These are phyloP conservation scores for Pugionium dolabratum DNA, from an alignment of 345 rosid genomes.

Conservation along the genomic window DNA sequence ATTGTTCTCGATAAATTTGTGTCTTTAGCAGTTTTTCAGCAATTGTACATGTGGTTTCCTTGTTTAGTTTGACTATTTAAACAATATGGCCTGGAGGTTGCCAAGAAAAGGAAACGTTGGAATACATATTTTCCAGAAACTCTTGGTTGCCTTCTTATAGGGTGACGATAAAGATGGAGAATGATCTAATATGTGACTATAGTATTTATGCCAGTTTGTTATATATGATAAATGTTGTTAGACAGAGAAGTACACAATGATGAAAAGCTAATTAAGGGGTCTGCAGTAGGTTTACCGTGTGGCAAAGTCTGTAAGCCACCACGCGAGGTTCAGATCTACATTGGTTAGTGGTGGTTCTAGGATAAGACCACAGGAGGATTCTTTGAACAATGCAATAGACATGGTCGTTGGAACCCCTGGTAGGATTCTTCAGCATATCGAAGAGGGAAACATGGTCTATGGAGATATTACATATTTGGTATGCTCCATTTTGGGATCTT, in stretches of 20 bases:
- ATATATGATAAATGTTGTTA: neutral
- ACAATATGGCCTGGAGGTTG: neutral
- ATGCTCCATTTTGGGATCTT: conserved; percentile 9
- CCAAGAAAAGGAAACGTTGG: neutral
- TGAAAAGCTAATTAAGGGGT: conserved; percentile 7
- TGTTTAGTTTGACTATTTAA: conserved; percentile 4
- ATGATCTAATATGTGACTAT: too few relatives aligned
- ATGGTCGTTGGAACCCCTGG: conserved; percentile 98
- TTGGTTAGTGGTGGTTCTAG: conserved; percentile 95
- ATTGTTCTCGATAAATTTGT: neutral
- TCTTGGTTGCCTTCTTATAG: conserved; percentile 1
- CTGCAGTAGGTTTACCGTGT: conserved; percentile 76
- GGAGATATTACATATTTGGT: conserved; percentile 85
- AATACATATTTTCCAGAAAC: conserved; percentile 2
- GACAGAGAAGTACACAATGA: conserved; percentile 1
- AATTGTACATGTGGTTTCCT: neutral
- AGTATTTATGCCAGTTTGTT: neutral
- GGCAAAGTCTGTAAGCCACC: conserved; percentile 88
- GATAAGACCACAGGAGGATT: conserved; percentile 86
- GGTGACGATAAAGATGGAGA: too few relatives aligned
- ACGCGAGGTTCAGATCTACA: conserved; percentile 81
- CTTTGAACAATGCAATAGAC: conserved; percentile 77
- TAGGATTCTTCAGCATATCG: conserved; percentile 90
- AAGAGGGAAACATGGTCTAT: conserved; percentile 90
- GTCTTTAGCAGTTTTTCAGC: neutral